Evolutionary conservation across 805 yeast genomes (phyloP), one percentile per base, ranked within the genome.

Genomic region (Debaryomyces maramus): DNA sequence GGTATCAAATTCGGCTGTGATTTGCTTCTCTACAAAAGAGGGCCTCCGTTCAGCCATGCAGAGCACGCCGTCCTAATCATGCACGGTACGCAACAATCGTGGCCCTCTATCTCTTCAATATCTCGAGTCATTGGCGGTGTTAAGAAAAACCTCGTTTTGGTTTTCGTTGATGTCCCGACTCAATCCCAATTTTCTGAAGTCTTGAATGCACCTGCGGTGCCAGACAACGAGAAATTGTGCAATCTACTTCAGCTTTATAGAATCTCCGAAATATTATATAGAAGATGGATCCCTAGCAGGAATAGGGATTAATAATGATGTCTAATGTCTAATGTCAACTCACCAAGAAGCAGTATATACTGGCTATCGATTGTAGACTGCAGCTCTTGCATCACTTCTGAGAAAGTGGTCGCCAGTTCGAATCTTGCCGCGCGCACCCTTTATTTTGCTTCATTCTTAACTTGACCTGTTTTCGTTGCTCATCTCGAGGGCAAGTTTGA

Each of bases 31-130:
- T 93, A 93, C 60, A 80, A 83, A 39, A 71, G 91, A 42, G 99
- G 99, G 0, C 99, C 98, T 6, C 97, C 97, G 1, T 88, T 90
- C 58, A 80, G 84, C 36, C 99, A 93, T 58, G 97, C 99, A 0
- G 96, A 89, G 56, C 87, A 79, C 59, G 87, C 91, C 5, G 65
- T 88, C 3, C 55, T 76, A 33, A 66, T 85, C 5, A 43, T 79
- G 19, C 71, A 76, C 1, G 61, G 65, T 32, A 63, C 60, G 16
- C 67, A 56, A 6, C 43, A 80, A 78, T 75, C 72, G 70, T 56
- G 84, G 90, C 79, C 70, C 32, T 60, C 61, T 21, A 50, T 78
- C 38, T 80, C 88, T 3, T 74, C 88, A 2, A 59, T 80, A 18
- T 81, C 84, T 33, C 76, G 99, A 43, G 96, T 93, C 1, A 78